These are phyloP conservation scores for Cucurbita ficifolia DNA, from an alignment of 306 rosid genomes.

Conservation along the genomic window DNA sequence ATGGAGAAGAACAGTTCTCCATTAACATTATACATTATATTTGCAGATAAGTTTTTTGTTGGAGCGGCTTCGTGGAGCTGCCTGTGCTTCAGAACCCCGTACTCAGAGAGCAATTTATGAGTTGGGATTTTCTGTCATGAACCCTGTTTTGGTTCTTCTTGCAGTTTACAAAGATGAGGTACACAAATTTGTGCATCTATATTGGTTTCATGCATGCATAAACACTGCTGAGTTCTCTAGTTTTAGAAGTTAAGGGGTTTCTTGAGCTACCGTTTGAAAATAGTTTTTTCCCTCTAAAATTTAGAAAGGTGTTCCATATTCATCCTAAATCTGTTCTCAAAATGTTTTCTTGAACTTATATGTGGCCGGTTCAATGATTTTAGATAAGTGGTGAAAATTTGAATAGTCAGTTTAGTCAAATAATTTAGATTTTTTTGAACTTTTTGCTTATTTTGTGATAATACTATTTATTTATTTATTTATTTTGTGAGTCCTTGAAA, in stretches of 20 bases:
- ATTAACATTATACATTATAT: conserved; percentile 14
- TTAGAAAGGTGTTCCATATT: background rate
- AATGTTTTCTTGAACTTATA: background rate
- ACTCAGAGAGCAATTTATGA: conserved; percentile 79
- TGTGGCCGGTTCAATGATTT: background rate
- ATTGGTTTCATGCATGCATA: background rate
- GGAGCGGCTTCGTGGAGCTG: conserved; percentile 92
- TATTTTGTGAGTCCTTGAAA: background rate
- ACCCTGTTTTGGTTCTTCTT: conserved; percentile 52
- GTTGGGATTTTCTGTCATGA: conserved; percentile 72
- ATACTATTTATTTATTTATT: background rate
- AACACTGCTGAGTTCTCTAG: background rate
- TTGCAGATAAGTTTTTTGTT: conserved; percentile 84
- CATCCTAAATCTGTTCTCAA: background rate
- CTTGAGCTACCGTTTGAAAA: background rate
- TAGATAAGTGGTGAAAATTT: background rate
- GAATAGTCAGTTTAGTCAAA: background rate
- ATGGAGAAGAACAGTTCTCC: conserved; percentile 6
- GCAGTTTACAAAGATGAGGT: conserved; percentile 93
- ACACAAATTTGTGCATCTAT: background rate
- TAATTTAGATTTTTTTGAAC: background rate
- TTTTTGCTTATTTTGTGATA: background rate
- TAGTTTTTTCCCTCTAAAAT: background rate
- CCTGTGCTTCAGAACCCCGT: conserved; percentile 84
- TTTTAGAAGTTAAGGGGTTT: background rate